Evolutionary conservation across 768 basidiomycete genomes (phyloP).

Genomic region (Panaeolus cyanescens): DNA sequence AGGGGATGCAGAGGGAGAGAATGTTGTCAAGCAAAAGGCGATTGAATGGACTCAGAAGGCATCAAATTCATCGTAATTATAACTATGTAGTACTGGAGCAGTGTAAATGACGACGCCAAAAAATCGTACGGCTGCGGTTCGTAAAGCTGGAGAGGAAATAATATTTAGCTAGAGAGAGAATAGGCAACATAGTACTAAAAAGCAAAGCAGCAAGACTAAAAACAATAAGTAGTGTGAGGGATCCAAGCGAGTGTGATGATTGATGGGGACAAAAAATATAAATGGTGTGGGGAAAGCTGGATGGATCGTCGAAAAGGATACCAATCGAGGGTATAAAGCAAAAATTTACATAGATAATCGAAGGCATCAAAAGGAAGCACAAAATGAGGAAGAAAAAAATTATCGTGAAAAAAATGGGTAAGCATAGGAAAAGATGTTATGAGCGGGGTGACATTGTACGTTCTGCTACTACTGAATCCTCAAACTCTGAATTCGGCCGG

Average conservation of each 20-base stretch:
- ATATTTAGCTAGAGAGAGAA: slow-evolving; percentile 22
- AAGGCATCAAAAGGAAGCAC: slow-evolving; percentile 21
- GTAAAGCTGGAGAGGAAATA: slow-evolving; percentile 20
- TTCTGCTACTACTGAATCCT: slow-evolving; percentile 56
- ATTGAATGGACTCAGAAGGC: slow-evolving; percentile 83
- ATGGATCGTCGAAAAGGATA: not conserved
- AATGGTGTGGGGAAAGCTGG: slow-evolving; percentile 7
- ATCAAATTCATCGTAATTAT: slow-evolving; percentile 35
- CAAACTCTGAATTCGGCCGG: slow-evolving; percentile 72
- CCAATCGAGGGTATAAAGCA: slow-evolving; percentile 43
- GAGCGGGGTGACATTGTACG: slow-evolving; percentile 62
- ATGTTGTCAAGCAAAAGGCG: slow-evolving; percentile 83
- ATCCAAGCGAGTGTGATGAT: slow-evolving; percentile 59
- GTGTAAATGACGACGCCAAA: slow-evolving; percentile 22
- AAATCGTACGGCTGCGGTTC: slow-evolving; percentile 7
- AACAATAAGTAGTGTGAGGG: slow-evolving; percentile 28
- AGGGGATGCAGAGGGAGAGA: slow-evolving; percentile 85
- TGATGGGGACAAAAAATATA: slow-evolving; percentile 27
- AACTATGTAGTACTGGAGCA: slow-evolving; percentile 21
- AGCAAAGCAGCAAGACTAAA: slow-evolving; percentile 32
- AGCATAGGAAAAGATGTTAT: slow-evolving; percentile 32
- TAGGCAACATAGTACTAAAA: slow-evolving; percentile 25
- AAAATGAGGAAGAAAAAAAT: slow-evolving; percentile 17
- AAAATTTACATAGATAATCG: slow-evolving; percentile 40
- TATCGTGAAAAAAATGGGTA: not conserved